Conservation (phyloP, 2,329 filamentous ascomycete genomes). For the Apiospora arundinis region DNA sequence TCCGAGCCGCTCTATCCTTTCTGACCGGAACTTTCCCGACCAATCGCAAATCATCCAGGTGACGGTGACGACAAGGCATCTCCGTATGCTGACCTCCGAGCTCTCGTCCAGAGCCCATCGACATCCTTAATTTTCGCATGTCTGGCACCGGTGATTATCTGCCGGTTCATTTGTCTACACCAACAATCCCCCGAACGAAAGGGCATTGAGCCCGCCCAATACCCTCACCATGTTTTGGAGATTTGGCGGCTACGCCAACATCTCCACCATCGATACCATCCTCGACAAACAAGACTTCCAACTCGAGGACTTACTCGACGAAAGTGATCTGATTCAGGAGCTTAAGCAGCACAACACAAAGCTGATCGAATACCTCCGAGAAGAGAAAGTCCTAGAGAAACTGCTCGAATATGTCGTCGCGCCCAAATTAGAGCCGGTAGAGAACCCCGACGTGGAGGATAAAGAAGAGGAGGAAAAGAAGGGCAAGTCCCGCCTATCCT, state of each 20-base stretch:
- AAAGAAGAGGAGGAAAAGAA: conserved; percentile 51
- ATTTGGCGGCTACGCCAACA: conserved; percentile 98
- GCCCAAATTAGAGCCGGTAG: conserved; percentile 67
- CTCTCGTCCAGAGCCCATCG: conserved; percentile 13
- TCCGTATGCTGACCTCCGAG: conserved; percentile 17
- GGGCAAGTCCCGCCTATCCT: conserved; percentile 48
- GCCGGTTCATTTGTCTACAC: conserved; percentile 7
- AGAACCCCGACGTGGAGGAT: conserved; percentile 56
- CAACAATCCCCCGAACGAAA: neutral
- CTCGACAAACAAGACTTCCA: conserved; percentile 97
- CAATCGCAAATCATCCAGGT: neutral
- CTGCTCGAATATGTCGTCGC: conserved; percentile 92
- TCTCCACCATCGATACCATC: conserved; percentile 94
- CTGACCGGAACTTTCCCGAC: neutral
- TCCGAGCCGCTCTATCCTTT: conserved; percentile 2
- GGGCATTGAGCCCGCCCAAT: conserved; percentile 21
- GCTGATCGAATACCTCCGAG: conserved; percentile 92
- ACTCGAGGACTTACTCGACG: conserved; percentile 93
- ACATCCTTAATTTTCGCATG: conserved; percentile 9
- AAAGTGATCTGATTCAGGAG: conserved; percentile 95
- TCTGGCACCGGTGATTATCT: conserved; percentile 8
- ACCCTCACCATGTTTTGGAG: conserved; percentile 93
- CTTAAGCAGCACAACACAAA: conserved; percentile 98
- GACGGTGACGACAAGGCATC: conserved; percentile 20
- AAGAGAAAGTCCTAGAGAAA: conserved; percentile 82